Evolutionary conservation across 2,329 filamentous ascomycete genomes (phyloP).

Genomic region (Sclerotinia glacialis): DNA sequence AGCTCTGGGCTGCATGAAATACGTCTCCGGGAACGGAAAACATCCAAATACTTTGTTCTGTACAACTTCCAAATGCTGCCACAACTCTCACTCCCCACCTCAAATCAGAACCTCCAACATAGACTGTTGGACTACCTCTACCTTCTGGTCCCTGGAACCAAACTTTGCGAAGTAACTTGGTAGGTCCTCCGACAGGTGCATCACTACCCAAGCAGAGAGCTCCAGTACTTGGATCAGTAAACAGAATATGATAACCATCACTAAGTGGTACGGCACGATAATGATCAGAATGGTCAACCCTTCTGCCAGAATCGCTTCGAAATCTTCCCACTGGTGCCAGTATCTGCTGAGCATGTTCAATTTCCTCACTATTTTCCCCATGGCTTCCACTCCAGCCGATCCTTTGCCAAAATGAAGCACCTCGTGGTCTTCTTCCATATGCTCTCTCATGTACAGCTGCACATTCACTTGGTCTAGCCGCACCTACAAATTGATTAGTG

Average conservation of each 20-base stretch:
- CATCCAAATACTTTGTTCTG: conserved; percentile 50
- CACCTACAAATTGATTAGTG: conserved; percentile 26
- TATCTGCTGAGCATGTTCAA: conserved; percentile 23
- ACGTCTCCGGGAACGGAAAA: conserved; percentile 60
- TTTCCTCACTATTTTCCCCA: conserved; percentile 23
- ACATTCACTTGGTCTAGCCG: conserved; percentile 45
- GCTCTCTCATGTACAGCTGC: conserved; percentile 33
- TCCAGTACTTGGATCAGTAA: conserved; percentile 57
- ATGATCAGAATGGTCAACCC: conserved; percentile 48
- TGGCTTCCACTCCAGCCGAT: conserved; percentile 25
- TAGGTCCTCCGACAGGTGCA: conserved; percentile 53
- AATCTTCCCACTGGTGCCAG: conserved; percentile 23
- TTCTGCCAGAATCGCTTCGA: conserved; percentile 27
- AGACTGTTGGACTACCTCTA: conserved; percentile 48
- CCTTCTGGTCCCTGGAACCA: conserved; percentile 45
- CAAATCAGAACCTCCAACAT: conserved; percentile 55
- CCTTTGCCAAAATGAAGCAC: conserved; percentile 35
- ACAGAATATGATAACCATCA: conserved; percentile 63
- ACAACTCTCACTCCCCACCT: conserved; percentile 57
- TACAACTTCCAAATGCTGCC: conserved; percentile 51
- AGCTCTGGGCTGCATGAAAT: conserved; percentile 43
- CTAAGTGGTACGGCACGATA: conserved; percentile 62
- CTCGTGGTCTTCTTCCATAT: conserved; percentile 31
- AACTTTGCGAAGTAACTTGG: conserved; percentile 57
- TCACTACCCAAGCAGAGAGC: conserved; percentile 60